phyloP scores from a whole-genome alignment of 192 early-diverging fungal genomes.

The Spizellomyces sp. region DNA sequence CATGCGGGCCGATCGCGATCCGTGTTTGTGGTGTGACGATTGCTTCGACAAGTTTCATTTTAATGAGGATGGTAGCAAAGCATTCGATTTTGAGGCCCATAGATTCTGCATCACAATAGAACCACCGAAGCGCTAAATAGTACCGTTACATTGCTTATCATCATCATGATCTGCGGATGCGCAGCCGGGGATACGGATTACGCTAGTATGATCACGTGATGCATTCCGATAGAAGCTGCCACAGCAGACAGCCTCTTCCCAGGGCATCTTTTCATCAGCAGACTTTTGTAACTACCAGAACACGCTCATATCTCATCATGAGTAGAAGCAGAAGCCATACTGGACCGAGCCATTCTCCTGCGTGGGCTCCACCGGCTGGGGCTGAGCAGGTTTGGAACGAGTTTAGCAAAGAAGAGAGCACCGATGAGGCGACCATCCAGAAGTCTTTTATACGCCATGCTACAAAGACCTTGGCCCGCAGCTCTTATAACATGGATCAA shows the following conservation, averaged over 20 bases:
- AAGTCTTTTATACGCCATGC: conserved; percentile 87
- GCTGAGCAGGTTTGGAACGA: conserved; percentile 33
- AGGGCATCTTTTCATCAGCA: too few relatives aligned
- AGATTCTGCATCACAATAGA: background rate
- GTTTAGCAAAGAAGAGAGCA: conserved; percentile 28
- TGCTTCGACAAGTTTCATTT: conserved; percentile 77
- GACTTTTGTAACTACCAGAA: background rate
- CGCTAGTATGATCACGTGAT: too few relatives aligned
- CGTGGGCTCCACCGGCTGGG: conserved; percentile 16
- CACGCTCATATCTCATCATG: background rate
- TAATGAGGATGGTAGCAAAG: conserved; percentile 40
- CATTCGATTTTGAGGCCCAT: conserved; percentile 14
- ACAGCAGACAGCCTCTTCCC: too few relatives aligned
- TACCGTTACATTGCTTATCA: too few relatives aligned
- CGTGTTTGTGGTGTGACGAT: conserved; percentile 69
- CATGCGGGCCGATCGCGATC: conserved; percentile 66
- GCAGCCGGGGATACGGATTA: too few relatives aligned
- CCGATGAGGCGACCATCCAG: conserved; percentile 32
- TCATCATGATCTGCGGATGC: too few relatives aligned
- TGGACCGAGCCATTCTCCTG: conserved; percentile 6
- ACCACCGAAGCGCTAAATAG: background rate
- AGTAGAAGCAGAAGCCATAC: conserved; percentile 6
- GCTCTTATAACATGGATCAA: conserved; percentile 88
- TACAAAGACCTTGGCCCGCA: conserved; percentile 87
- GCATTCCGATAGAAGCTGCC: too few relatives aligned